These are phyloP conservation scores for Alternaria triticimaculans DNA, from an alignment of 2,329 filamentous ascomycete genomes.

Conservation along the genomic window DNA sequence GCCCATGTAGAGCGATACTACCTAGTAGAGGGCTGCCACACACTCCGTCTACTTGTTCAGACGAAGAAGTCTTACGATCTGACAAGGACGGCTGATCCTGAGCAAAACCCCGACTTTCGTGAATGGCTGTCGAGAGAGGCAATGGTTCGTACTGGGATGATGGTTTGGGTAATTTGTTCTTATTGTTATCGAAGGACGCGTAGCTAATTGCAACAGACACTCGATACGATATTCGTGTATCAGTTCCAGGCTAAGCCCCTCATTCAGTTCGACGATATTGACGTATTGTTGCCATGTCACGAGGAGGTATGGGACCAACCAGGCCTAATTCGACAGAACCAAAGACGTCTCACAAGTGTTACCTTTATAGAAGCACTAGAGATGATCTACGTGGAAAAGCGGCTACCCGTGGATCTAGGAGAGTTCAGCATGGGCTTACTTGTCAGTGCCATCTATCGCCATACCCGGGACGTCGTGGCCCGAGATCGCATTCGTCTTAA, in stretches of 20 bases:
- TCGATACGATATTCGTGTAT: constrained; percentile 15
- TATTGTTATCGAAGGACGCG: not conserved
- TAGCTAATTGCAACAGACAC: not conserved
- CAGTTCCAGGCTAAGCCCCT: constrained; percentile 17
- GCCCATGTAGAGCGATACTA: constrained; percentile 1
- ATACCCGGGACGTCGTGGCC: constrained; percentile 57
- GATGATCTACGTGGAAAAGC: constrained; percentile 58
- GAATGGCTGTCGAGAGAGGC: constrained; percentile 5
- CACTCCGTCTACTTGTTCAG: constrained; percentile 2
- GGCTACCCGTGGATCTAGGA: constrained; percentile 51
- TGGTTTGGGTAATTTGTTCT: constrained; percentile 9
- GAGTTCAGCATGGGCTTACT: constrained; percentile 59
- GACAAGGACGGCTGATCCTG: not conserved
- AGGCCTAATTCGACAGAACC: not conserved
- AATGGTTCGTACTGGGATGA: constrained; percentile 10
- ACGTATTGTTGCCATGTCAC: constrained; percentile 10
- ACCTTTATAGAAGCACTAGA: constrained; percentile 46
- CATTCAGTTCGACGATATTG: constrained; percentile 13
- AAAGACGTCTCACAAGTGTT: not conserved
- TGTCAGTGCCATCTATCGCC: constrained; percentile 59
- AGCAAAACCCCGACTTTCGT: not conserved
- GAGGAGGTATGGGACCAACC: constrained; percentile 18
- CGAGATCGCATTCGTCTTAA: constrained; percentile 56
- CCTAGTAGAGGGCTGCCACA: constrained; percentile 12
- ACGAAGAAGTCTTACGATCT: not conserved